Percentiles rank a stretch among this genome's conserved stretches.
These are phyloP conservation scores for Saprolegnia parasitica DNA, from an alignment of 352 stramenopile species.

Conservation along the genomic window DNA sequence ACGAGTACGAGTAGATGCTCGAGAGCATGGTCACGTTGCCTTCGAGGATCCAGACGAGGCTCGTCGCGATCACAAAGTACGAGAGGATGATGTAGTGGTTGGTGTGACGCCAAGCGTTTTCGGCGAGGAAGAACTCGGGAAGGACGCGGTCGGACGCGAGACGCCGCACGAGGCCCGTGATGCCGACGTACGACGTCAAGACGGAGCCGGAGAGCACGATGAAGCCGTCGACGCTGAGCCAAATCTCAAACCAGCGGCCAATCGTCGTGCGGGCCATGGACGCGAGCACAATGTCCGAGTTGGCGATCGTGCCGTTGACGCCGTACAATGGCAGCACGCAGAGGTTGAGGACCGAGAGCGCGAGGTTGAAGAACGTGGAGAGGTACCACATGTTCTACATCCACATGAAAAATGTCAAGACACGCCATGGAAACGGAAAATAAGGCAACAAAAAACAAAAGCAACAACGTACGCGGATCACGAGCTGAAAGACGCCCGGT, in stretches of 20 bases:
- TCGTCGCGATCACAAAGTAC: constrained; percentile 67
- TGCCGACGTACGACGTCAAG: constrained; percentile 80
- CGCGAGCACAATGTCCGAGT: constrained; percentile 69
- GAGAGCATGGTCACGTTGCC: constrained; percentile 71
- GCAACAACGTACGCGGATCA: constrained; percentile 84
- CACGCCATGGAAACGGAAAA: too few relatives aligned
- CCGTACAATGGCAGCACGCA: constrained; percentile 65
- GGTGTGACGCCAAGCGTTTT: constrained; percentile 57
- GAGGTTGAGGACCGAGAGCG: constrained; percentile 76
- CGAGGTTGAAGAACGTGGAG: constrained; percentile 82
- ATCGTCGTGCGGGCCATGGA: constrained; percentile 70
- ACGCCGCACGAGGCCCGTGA: constrained; percentile 67
- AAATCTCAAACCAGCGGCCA: too few relatives aligned
- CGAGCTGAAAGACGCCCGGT: constrained; percentile 72
- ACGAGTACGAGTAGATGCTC: constrained; percentile 85
- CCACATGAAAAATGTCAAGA: too few relatives aligned
- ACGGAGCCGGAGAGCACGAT: constrained; percentile 79
- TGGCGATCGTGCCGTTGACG: constrained; percentile 52
- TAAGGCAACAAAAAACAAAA: constrained; percentile 82
- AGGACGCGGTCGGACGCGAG: constrained; percentile 77
- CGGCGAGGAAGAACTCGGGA: constrained; percentile 44
- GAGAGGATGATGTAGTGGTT: constrained; percentile 80
- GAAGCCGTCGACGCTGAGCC: constrained; percentile 77
- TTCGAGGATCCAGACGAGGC: constrained; percentile 70
- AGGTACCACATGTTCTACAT: constrained; percentile 77